Base-by-base conservation (phyloP, 2,329 filamentous ascomycete genomes). In the Sclerotinia sclerotiorum region DNA sequence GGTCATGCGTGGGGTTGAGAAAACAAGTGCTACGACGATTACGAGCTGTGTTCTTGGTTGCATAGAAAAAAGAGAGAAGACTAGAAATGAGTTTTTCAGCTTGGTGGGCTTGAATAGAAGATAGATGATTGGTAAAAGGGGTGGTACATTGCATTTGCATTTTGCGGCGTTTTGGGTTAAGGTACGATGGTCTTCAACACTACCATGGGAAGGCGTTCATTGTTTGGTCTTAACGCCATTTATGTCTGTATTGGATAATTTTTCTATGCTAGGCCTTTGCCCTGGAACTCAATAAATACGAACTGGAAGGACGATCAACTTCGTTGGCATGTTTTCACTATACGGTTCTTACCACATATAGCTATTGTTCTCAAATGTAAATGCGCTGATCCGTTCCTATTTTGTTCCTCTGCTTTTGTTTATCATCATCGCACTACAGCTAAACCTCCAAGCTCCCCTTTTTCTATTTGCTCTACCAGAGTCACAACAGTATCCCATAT, bases 1-100 rank as follows among this genome's bases (percentile, higher is more conserved):
- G 94, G 93, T 97, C 21, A 98, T 97, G 94, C 88, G 95, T 58
- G 95, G 95, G n/a, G 94, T 99, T 13, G 88, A 97, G 78, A 97
- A 99, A 84, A 93, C 93, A 0, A 87, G 85, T 52, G 89, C 91
- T 63, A 90, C 87, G 24, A 98, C 95, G 8, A 95, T 96, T 49
- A 99, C 95, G 24, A 97, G 93, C 82, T 98, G 94, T 79, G 96
- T 99, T 81, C 86, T 98, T n/a, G 95, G 95, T 51, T 94, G 93
- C 76, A 97, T 99, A 84, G 90, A 97, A 77, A 90, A 89, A 70
- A 93, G 92, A 75, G 92, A 93, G 70, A 97, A 97, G 84, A 97
- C 94, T 15, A 85, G 95, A 75, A 96, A 97, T 78, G 95, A 99
- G 80, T 99, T 99, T 77, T 81, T 99, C 77, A 97, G 89, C 75